These are phyloP conservation scores for Penicillium herquei DNA, from an alignment of 495 filamentous ascomycete species.

Conservation along the genomic window DNA sequence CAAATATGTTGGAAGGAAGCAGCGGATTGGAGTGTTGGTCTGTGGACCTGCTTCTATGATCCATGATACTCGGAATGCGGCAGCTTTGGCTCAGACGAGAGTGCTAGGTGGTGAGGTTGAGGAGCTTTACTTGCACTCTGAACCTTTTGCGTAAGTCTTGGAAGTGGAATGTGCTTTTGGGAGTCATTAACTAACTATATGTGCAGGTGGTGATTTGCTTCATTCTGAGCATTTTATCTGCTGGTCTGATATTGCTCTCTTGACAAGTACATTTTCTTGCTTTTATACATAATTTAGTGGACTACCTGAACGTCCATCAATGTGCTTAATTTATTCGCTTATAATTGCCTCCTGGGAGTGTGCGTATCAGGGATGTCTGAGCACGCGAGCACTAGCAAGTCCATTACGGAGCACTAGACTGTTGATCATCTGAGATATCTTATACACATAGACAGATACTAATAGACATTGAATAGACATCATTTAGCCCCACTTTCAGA, in stretches of 20 bases:
- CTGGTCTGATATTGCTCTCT: conserved; percentile 7
- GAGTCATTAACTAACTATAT: neutral
- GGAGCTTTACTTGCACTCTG: conserved; percentile 53
- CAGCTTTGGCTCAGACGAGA: conserved; percentile 42
- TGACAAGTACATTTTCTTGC: neutral
- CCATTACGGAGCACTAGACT: no score
- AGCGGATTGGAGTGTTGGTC: conserved; percentile 42
- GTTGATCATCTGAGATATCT: no score
- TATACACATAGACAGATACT: no score
- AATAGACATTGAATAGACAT: no score
- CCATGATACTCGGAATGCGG: conserved; percentile 49
- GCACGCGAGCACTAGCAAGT: no score
- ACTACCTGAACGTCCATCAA: no score
- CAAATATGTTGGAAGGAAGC: conserved; percentile 14
- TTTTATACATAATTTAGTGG: neutral
- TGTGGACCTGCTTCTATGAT: conserved; percentile 53
- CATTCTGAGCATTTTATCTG: neutral
- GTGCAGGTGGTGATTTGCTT: neutral
- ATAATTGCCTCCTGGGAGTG: neutral
- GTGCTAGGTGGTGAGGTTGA: conserved; percentile 37
- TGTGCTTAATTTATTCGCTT: neutral
- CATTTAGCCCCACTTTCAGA: no score
- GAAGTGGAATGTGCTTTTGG: neutral
- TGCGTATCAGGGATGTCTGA: no score
- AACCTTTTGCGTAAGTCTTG: conserved; percentile 48